Evolutionary conservation across 2,329 filamentous ascomycete genomes (phyloP), one percentile per base, ranked within the genome.

Genomic region (Cladosporium austrohemisphaericum): DNA sequence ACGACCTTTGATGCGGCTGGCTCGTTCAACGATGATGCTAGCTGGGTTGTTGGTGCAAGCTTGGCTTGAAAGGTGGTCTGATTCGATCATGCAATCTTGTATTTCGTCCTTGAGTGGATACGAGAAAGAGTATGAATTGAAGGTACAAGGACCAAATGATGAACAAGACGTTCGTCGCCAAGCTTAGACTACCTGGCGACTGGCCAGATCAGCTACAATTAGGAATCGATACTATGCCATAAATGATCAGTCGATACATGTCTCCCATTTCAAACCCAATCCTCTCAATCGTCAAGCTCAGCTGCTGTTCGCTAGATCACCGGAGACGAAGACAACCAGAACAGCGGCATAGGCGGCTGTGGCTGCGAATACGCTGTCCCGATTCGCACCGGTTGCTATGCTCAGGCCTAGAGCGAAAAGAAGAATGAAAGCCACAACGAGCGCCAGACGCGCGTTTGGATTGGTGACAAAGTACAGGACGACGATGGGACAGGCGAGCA

Each of bases 11-110:
- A 83, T 53, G 60, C 66, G 1, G 56, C 74, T 0, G 43, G 52
- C 0, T 71, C 67, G 1, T 83, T 78, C 55, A 79, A 75, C 35
- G 67, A 75, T 16, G 80, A 83, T 55, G 78, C 71, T 19, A 83
- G 71, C 59, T 83, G 68, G 62, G 66, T 72, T 2, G 56, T 80
- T 35, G 64, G 64, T 19, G 56, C 65, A 1, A 66, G 72, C 29
- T 76, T 79, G 52, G 74, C 71, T 57, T 76, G 20, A 35, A 52
- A 62, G 29, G 29, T 32, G 5, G 29, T 28, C 11, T 32, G 13
- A 32, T 32, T 14, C 13, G 9, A 32, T n/a, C n/a, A n/a, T n/a
- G n/a, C n/a, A n/a, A n/a, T n/a, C n/a, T n/a, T n/a, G n/a, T n/a
- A n/a, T n/a, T n/a, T n/a, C n/a, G n/a, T n/a, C n/a, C n/a, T n/a